A percentile compares a stretch with the other conserved stretches of the same genome.
Evolutionary conservation across 1,139 yeast genomes (phyloP).

Genomic region (Suhomyces bribrorum): DNA sequence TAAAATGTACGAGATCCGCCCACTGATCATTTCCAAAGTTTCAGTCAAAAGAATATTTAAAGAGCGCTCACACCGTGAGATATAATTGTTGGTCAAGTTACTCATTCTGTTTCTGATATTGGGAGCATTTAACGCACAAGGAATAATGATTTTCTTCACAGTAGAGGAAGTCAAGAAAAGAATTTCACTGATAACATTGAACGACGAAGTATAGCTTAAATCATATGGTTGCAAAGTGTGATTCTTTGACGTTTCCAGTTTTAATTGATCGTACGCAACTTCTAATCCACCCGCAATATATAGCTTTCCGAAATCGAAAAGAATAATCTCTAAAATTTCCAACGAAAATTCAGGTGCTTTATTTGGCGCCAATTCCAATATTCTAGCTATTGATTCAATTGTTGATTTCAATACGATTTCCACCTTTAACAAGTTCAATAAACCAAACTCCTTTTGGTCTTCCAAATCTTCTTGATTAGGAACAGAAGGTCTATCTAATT

Average conservation of each 20-base stretch:
- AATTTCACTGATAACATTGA: constrained; percentile 62
- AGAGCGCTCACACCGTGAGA: constrained; percentile 67
- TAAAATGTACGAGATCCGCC: constrained; percentile 50
- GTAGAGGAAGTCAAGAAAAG: constrained; percentile 69
- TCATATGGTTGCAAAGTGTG: constrained; percentile 30
- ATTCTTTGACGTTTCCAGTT: constrained; percentile 31
- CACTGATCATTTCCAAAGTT: constrained; percentile 51
- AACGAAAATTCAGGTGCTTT: constrained; percentile 65
- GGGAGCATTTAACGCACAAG: constrained; percentile 67
- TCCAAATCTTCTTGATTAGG: constrained; percentile 14
- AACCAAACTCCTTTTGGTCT: constrained; percentile 30
- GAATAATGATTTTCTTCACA: constrained; percentile 69
- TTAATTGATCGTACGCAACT: constrained; percentile 53
- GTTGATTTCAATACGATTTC: constrained; percentile 69
- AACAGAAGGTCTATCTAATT: constrained; percentile 17
- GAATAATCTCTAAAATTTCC: constrained; percentile 65
- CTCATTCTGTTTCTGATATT: constrained; percentile 64
- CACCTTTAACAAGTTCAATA: constrained; percentile 48
- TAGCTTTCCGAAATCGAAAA: constrained; percentile 70
- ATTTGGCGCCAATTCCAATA: constrained; percentile 69
- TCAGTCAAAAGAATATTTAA: constrained; percentile 66
- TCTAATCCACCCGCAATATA: constrained; percentile 79
- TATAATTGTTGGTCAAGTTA: constrained; percentile 64
- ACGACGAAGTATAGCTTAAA: constrained; percentile 50
- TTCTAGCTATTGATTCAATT: constrained; percentile 79